Conservation (phyloP, 345 rosid species). For the Eucalyptus pauciflora region DNA sequence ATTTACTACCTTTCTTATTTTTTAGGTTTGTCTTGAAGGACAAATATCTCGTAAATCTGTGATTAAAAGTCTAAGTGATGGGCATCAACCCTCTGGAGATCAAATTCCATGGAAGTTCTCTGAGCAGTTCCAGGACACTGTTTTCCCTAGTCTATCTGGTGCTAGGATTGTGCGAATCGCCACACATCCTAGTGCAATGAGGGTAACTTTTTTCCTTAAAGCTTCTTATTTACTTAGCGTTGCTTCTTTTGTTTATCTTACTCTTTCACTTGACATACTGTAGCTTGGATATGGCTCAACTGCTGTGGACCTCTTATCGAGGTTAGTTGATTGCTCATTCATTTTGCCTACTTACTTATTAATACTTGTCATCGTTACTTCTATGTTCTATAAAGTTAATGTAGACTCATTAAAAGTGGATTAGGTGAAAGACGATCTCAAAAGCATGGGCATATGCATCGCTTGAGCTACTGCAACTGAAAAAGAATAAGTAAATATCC, state of each 20-base stretch:
- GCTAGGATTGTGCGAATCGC: conserved; percentile 98
- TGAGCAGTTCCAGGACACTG: conserved; percentile 74
- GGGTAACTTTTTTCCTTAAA: conserved; percentile 30
- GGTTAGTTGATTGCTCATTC: conserved; percentile 28
- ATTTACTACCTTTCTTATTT: background rate
- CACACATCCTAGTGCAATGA: conserved; percentile 92
- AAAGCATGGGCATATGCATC: background rate
- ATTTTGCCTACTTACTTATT: background rate
- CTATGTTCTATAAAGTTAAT: background rate
- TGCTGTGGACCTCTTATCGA: conserved; percentile 77
- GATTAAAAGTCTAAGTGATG: conserved; percentile 55
- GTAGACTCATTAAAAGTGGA: background rate
- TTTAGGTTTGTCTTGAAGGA: conserved; percentile 86
- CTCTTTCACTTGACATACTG: background rate
- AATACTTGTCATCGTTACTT: background rate
- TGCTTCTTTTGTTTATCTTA: background rate
- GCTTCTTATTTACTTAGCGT: background rate
- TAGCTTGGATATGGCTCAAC: conserved; percentile 98
- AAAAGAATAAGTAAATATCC: background rate
- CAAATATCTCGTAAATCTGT: conserved; percentile 84
- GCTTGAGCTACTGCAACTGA: background rate
- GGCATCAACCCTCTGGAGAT: conserved; percentile 91
- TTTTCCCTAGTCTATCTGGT: conserved; percentile 88
- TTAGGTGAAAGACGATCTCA: background rate
- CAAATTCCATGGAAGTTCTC: conserved; percentile 98